Evolutionary conservation across 371 early-diverging fungal genomes (phyloP).

Genomic region (Thermomucor indicae-seudaticae): DNA sequence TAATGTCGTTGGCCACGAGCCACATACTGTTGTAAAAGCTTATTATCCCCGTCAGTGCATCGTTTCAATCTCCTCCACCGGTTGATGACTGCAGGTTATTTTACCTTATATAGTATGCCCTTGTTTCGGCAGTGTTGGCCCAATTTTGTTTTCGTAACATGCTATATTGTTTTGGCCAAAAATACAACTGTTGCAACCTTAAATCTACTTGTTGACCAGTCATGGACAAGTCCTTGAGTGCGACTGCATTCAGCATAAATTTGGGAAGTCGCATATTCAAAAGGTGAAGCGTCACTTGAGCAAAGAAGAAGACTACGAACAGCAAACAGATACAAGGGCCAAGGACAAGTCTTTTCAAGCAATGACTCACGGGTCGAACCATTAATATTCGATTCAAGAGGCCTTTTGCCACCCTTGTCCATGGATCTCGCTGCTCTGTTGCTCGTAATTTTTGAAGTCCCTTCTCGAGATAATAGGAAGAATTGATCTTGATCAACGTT

Average conservation of each 20-base stretch:
- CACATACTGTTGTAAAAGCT: conserved; percentile 95
- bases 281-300: conserved; percentile 49
- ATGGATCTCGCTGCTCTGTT: neutral
- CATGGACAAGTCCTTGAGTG: conserved; percentile 60
- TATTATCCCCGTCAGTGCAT: too few relatives aligned
- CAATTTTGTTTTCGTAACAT: conserved; percentile 55
- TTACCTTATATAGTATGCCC: conserved; percentile 81
- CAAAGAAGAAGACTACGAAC: conserved; percentile 38
- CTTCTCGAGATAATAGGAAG: conserved; percentile 44
- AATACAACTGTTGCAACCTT: conserved; percentile 73
- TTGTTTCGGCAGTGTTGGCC: conserved; percentile 65
- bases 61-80: neutral
- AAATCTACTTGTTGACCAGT: conserved; percentile 80
- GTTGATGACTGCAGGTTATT: neutral
- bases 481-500: conserved; percentile 52
- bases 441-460: conserved; percentile 17
- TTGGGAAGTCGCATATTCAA: conserved; percentile 52
- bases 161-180: conserved; percentile 81
- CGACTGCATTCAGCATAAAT: conserved; percentile 55
- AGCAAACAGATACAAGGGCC: conserved; percentile 33
- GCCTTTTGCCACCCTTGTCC: neutral
- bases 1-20: conserved; percentile 91
- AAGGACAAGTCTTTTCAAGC: conserved; percentile 23
- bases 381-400: too few relatives aligned
- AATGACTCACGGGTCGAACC: conserved; percentile 7